phyloP scores from a whole-genome alignment of 352 stramenopile species.

The Phytophthora fragariae region DNA sequence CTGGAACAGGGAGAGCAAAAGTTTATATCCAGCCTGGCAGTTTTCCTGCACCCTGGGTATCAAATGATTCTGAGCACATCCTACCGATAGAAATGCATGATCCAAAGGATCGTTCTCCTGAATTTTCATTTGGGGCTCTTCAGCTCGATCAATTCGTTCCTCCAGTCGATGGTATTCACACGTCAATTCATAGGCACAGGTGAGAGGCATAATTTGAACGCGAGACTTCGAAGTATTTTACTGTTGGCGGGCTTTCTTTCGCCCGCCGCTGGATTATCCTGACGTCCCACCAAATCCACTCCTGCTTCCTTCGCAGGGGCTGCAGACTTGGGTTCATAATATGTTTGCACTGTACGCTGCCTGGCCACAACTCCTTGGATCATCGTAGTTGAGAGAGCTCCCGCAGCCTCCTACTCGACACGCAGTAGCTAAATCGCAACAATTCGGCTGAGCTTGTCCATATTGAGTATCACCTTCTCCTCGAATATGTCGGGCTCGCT shows the following conservation, averaged over 20 bases:
- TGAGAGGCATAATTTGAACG: background rate
- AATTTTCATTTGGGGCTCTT: no score
- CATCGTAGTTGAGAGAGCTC: no score
- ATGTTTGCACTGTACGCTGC: background rate
- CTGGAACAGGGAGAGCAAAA: slow-evolving; percentile 8
- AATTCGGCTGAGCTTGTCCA: slow-evolving; percentile 28
- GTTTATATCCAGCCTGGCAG: slow-evolving; percentile 16
- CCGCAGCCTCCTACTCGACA: background rate
- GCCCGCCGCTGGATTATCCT: background rate
- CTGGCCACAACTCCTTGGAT: background rate
- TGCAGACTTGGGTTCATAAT: background rate
- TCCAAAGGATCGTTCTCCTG: background rate
- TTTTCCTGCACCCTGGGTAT: slow-evolving; percentile 5
- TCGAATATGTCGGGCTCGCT: slow-evolving; percentile 18
- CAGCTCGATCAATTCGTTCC: background rate
- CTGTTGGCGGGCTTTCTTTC: background rate
- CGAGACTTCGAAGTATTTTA: background rate
- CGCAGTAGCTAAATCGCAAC: slow-evolving; percentile 15
- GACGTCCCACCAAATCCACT: background rate
- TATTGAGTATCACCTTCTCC: slow-evolving; percentile 34
- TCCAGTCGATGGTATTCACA: background rate
- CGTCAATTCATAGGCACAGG: background rate
- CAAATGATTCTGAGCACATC: slow-evolving; percentile 17
- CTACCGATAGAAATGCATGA: background rate
- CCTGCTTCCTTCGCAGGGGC: slow-evolving; percentile 9